These are phyloP conservation scores for Cyclotella sp. DNA, from an alignment of 108 stramenopile species.

Conservation along the genomic window DNA sequence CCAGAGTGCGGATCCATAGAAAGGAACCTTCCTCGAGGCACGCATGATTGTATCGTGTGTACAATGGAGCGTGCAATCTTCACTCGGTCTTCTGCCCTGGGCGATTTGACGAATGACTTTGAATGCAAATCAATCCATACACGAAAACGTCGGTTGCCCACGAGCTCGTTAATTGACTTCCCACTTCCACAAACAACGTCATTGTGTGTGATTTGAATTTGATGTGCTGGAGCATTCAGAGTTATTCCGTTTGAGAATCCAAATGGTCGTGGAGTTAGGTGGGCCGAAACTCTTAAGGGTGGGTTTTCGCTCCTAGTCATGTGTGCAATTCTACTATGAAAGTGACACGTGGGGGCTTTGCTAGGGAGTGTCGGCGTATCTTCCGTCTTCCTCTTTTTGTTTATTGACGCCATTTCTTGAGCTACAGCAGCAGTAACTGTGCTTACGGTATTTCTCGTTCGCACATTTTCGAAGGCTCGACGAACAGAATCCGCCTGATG, in stretches of 20 bases:
- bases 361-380: neutral
- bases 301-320: constrained; percentile 13
- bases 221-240: constrained; percentile 20
- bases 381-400: constrained; percentile 33
- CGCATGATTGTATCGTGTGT: constrained; percentile 23
- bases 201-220: constrained; percentile 36
- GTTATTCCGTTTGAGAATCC: constrained; percentile 1
- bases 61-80: constrained; percentile 42
- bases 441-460: neutral
- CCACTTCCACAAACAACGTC: constrained; percentile 47
- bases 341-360: neutral
- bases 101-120: constrained; percentile 37
- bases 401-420: constrained; percentile 34
- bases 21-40: constrained; percentile 36
- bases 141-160: constrained; percentile 47
- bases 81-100: constrained; percentile 9
- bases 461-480: constrained; percentile 24
- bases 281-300: neutral
- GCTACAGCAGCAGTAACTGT: constrained; percentile 39
- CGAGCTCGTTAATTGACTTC: constrained; percentile 36
- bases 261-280: neutral
- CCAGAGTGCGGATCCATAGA: constrained; percentile 34
- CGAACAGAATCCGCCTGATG: constrained; percentile 30
- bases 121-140: constrained; percentile 45
- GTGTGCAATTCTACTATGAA: constrained; percentile 39